Percentiles rank a stretch among this genome's conserved stretches.
Conservation (phyloP, 352 stramenopile genomes). For the Blastocystis sp. region DNA sequence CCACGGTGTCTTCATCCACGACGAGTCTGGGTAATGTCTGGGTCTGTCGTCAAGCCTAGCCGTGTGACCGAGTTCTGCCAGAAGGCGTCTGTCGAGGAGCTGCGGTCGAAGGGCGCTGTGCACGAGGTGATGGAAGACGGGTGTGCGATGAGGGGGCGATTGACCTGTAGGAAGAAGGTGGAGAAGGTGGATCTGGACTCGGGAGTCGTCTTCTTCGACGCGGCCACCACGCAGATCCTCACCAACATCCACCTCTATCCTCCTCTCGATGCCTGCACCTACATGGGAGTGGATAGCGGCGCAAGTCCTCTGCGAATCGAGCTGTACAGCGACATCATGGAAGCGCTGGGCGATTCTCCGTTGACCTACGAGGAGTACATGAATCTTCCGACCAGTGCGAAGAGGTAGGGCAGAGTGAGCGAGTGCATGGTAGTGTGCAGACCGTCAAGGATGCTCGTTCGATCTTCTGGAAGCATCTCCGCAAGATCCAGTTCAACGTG, state of each 20-base stretch:
- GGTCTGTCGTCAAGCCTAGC: not conserved
- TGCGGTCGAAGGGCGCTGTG: conserved; percentile 52
- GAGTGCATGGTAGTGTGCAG: not conserved
- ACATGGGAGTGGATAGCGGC: conserved; percentile 61
- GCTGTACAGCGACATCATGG: conserved; percentile 63
- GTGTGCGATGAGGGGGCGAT: not conserved
- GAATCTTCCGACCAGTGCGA: conserved; percentile 45
- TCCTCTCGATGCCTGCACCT: conserved; percentile 59
- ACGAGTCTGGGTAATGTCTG: conserved; percentile 11
- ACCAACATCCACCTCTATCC: conserved; percentile 50
- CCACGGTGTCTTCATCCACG: conserved; percentile 59
- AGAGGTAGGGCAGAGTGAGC: not conserved
- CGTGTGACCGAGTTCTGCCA: conserved; percentile 62
- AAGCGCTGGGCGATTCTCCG: conserved; percentile 38
- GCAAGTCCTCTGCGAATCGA: conserved; percentile 60
- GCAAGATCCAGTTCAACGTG: conserved; percentile 60
- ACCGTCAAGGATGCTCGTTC: conserved; percentile 44
- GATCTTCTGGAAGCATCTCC: conserved; percentile 60
- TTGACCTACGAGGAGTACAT: conserved; percentile 58
- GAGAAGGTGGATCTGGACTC: conserved; percentile 61
- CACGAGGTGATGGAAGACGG: not conserved
- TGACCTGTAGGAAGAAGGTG: not conserved
- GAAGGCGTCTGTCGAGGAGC: conserved; percentile 56
- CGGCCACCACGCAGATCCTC: conserved; percentile 45
- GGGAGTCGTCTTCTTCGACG: conserved; percentile 61